A percentile compares a stretch with the other conserved stretches of the same genome.
Conservation (phyloP, 352 stramenopile genomes). For the Pythium sp. region DNA sequence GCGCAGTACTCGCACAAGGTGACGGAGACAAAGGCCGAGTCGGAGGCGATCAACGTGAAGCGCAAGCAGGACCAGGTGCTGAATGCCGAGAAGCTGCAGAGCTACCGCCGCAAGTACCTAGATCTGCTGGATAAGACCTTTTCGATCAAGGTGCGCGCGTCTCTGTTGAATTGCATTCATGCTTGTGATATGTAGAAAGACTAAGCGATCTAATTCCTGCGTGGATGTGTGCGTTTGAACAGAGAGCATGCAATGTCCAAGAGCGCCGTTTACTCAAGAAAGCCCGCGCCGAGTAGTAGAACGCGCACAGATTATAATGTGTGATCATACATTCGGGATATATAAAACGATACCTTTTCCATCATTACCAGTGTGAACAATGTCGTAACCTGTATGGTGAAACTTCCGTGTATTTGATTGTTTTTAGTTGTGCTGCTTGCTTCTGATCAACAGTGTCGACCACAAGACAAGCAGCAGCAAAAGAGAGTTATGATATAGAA, state of each 20-base stretch:
- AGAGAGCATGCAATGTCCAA: slow-evolving; percentile 29
- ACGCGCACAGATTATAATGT: background rate
- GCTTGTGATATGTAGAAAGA: background rate
- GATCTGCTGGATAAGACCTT: slow-evolving; percentile 68
- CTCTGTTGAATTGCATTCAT: background rate
- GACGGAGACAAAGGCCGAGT: slow-evolving; percentile 29
- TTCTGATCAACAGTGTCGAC: background rate
- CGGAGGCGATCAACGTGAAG: slow-evolving; percentile 55
- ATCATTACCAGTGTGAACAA: background rate
- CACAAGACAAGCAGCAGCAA: background rate
- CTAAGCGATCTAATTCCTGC: background rate
- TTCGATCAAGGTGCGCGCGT: slow-evolving; percentile 46
- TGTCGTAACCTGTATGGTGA: background rate
- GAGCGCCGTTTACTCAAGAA: slow-evolving; percentile 22
- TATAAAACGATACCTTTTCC: background rate
- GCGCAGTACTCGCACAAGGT: slow-evolving; percentile 49
- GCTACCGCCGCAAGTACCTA: slow-evolving; percentile 52
- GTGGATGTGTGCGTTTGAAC: background rate
- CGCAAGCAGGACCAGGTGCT: slow-evolving; percentile 69
- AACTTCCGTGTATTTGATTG: background rate
- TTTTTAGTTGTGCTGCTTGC: background rate
- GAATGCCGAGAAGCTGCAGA: slow-evolving; percentile 59
- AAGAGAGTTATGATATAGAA: slow-evolving; percentile 7
- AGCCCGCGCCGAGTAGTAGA: slow-evolving; percentile 17
- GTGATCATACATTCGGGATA: background rate